A percentile compares a stretch with the other conserved stretches of the same genome.
These are phyloP conservation scores for Heterobasidion parviporum DNA, from an alignment of 1,284 basidiomycete species.

Conservation along the genomic window DNA sequence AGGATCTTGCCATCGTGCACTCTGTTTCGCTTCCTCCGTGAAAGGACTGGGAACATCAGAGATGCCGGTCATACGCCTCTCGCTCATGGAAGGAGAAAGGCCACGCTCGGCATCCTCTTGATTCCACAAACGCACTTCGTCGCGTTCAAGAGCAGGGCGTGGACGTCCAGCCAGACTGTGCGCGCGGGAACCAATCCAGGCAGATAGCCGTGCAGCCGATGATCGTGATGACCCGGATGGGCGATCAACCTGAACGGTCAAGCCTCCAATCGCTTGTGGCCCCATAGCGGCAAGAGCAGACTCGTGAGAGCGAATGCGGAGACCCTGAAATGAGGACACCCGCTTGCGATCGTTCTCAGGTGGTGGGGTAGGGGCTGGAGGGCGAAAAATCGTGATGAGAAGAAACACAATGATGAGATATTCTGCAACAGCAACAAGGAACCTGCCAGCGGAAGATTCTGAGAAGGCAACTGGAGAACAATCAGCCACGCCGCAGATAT, in stretches of 20 bases:
- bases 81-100: slow-evolving; percentile 9
- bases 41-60: slow-evolving; percentile 5
- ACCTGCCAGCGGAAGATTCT: slow-evolving; percentile 60
- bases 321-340: slow-evolving; percentile 18
- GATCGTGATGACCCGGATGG: slow-evolving; percentile 1
- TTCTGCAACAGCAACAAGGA: slow-evolving; percentile 59
- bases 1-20: slow-evolving; percentile 19
- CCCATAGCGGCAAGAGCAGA: neutral
- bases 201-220: slow-evolving; percentile 9
- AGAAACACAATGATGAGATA: slow-evolving; percentile 54
- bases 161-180: slow-evolving; percentile 8
- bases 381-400: slow-evolving; percentile 41
- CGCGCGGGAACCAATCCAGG: slow-evolving; percentile 13
- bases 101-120: slow-evolving; percentile 25
- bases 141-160: slow-evolving; percentile 7
- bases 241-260: neutral
- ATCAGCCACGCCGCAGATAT: slow-evolving; percentile 7
- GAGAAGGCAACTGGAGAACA: slow-evolving; percentile 50
- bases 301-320: slow-evolving; percentile 15
- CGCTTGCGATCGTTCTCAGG: slow-evolving; percentile 10
- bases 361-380: slow-evolving; percentile 9
- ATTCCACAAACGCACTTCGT: slow-evolving; percentile 23
- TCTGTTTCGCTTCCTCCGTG: slow-evolving; percentile 13
- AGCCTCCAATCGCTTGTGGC: neutral
- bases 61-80: slow-evolving; percentile 4